phyloP scores from a whole-genome alignment of 768 basidiomycete species.

The Lactarius sanguifluus region DNA sequence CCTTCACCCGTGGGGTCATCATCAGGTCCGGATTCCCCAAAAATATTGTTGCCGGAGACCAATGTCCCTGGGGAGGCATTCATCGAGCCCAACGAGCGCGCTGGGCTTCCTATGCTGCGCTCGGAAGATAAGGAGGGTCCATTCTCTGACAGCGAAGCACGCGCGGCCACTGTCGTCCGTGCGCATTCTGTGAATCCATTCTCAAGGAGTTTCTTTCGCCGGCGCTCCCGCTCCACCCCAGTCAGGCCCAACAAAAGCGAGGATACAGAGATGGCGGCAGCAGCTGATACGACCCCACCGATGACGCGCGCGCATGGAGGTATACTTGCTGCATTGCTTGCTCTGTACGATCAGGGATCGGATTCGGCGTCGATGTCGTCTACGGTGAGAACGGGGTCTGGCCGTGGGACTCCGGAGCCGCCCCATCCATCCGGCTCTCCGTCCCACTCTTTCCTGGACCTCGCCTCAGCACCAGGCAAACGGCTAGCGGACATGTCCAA shows the following conservation, averaged over 20 bases:
- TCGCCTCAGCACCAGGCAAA: slow-evolving; percentile 21
- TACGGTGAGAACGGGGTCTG: slow-evolving; percentile 27
- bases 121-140: slow-evolving; percentile 29
- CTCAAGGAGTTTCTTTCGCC: slow-evolving; percentile 13
- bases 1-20: slow-evolving; percentile 28
- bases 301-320: slow-evolving; percentile 41
- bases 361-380: slow-evolving; percentile 18
- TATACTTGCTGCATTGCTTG: slow-evolving; percentile 63
- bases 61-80: slow-evolving; percentile 52
- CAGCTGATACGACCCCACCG: slow-evolving; percentile 22
- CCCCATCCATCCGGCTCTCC: slow-evolving; percentile 3
- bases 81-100: slow-evolving; percentile 63
- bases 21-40: slow-evolving; percentile 21
- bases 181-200: slow-evolving; percentile 39
- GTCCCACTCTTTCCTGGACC: slow-evolving; percentile 19
- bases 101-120: slow-evolving; percentile 55
- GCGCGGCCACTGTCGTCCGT: slow-evolving; percentile 46
- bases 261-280: slow-evolving; percentile 24
- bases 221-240: slow-evolving; percentile 1
- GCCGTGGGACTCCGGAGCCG: slow-evolving; percentile 32
- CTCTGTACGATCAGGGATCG: slow-evolving; percentile 53
- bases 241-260: background rate
- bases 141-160: slow-evolving; percentile 30
- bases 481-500: slow-evolving; percentile 22
- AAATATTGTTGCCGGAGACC: slow-evolving; percentile 5